Conservation (phyloP, 805 yeast species). For the Teunomyces tritomae region DNA sequence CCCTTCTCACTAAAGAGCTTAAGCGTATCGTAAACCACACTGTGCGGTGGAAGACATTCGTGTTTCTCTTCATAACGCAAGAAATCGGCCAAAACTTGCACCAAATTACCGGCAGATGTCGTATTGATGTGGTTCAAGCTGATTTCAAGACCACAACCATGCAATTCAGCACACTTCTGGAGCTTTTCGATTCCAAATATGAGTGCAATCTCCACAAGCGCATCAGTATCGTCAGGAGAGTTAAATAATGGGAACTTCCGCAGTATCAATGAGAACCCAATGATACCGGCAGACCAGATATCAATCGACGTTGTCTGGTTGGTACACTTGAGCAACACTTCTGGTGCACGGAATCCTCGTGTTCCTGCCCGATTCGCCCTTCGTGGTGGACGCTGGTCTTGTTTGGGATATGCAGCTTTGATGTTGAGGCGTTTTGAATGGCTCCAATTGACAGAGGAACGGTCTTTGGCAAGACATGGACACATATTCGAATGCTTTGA, state of each 20-base stretch:
- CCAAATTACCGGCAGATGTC: conserved; percentile 28
- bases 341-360: conserved; percentile 93
- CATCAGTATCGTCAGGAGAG: conserved; percentile 91
- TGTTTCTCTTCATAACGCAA: conserved; percentile 45
- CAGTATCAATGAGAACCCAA: conserved; percentile 71
- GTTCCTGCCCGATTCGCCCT: conserved; percentile 98
- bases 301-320: conserved; percentile 81
- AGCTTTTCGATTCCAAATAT: conserved; percentile 75
- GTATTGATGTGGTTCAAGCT: conserved; percentile 17
- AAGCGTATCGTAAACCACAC: conserved; percentile 67
- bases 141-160: conserved; percentile 82
- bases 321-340: conserved; percentile 81
- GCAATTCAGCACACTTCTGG: conserved; percentile 75
- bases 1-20: conserved; percentile 42
- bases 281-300: conserved; percentile 91
- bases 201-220: conserved; percentile 77
- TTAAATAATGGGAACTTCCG: conserved; percentile 91
- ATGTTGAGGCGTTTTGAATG: conserved; percentile 25
- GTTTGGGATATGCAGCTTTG: conserved; percentile 69
- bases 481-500: conserved; percentile 38
- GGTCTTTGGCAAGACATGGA: conserved; percentile 52
- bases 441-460: conserved; percentile 13
- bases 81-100: conserved; percentile 27
- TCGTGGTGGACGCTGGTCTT: conserved; percentile 83
- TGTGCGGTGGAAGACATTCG: conserved; percentile 65